These are phyloP conservation scores for Penicillium nordicum DNA, from an alignment of 2,329 filamentous ascomycete species.

Conservation along the genomic window DNA sequence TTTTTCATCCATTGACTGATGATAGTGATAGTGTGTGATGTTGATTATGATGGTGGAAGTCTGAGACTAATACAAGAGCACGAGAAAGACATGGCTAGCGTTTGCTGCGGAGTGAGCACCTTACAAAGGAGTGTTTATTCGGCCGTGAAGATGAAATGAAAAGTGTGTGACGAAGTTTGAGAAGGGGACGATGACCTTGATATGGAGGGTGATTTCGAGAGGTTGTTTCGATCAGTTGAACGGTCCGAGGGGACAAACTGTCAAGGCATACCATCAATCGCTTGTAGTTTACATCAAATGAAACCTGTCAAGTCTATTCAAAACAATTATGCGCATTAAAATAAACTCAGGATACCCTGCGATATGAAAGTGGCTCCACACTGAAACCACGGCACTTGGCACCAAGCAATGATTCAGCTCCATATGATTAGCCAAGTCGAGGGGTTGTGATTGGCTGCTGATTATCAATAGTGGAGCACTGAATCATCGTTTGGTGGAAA, in stretches of 20 bases:
- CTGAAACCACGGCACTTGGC: background rate
- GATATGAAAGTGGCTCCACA: background rate
- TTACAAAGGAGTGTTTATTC: background rate
- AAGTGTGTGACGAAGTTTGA: background rate
- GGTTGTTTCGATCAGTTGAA: background rate
- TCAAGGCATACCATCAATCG: background rate
- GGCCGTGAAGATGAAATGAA: background rate
- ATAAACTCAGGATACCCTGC: background rate
- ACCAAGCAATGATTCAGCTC: constrained; percentile 2
- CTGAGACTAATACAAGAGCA: background rate
- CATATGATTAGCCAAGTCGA: rapidly evolving
- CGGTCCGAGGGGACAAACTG: background rate
- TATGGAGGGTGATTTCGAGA: background rate
- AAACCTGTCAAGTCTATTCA: background rate
- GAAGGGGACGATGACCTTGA: background rate
- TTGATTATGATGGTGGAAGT: background rate
- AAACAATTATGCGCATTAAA: background rate
- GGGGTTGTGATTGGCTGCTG: rapidly evolving
- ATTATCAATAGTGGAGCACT: background rate
- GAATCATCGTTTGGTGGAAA: background rate
- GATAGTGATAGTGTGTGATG: background rate
- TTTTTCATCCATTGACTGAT: background rate
- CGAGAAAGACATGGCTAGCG: background rate
- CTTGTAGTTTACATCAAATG: background rate
- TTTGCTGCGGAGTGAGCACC: background rate